Evolutionary conservation across 192 early-diverging fungal species (phyloP).

Genomic region (Chytriomyces hyalinus): DNA sequence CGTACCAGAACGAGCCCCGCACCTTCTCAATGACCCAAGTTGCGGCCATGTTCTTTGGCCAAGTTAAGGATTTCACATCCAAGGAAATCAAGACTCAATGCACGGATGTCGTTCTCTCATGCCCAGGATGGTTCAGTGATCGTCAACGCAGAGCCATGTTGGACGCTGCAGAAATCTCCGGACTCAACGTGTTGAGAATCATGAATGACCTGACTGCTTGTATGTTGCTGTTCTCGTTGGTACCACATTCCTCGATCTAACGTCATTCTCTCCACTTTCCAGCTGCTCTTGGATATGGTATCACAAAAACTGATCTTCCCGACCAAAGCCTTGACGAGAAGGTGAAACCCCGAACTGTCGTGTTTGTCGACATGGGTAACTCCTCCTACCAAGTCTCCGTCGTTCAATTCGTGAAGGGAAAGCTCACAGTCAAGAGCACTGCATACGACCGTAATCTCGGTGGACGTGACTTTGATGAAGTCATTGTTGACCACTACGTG

Average conservation of each 20-base stretch:
- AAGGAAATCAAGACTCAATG: conserved; percentile 83
- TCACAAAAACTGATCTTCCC: conserved; percentile 96
- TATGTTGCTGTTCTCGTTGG: conserved; percentile 31
- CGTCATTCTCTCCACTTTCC: neutral
- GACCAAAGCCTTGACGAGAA: conserved; percentile 68
- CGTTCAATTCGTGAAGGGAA: conserved; percentile 94
- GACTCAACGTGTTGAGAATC: conserved; percentile 87
- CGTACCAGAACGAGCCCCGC: conserved; percentile 77
- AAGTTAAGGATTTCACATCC: conserved; percentile 88
- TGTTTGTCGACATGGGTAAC: conserved; percentile 94
- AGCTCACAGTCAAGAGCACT: conserved; percentile 88
- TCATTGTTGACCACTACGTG: conserved; percentile 84
- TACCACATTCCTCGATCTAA: neutral
- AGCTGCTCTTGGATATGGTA: conserved; percentile 95
- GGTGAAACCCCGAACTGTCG: conserved; percentile 83
- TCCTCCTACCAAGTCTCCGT: conserved; percentile 83
- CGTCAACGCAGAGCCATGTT: conserved; percentile 86
- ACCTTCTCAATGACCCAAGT: conserved; percentile 88
- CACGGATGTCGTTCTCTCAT: conserved; percentile 92
- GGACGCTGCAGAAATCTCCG: conserved; percentile 85
- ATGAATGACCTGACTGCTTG: conserved; percentile 91
- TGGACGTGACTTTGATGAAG: conserved; percentile 94
- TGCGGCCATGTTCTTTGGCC: conserved; percentile 90
- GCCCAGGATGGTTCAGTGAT: conserved; percentile 95
- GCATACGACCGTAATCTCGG: conserved; percentile 94